These are phyloP conservation scores for Rosa chinensis DNA, from an alignment of 306 rosid genomes.

Conservation along the genomic window DNA sequence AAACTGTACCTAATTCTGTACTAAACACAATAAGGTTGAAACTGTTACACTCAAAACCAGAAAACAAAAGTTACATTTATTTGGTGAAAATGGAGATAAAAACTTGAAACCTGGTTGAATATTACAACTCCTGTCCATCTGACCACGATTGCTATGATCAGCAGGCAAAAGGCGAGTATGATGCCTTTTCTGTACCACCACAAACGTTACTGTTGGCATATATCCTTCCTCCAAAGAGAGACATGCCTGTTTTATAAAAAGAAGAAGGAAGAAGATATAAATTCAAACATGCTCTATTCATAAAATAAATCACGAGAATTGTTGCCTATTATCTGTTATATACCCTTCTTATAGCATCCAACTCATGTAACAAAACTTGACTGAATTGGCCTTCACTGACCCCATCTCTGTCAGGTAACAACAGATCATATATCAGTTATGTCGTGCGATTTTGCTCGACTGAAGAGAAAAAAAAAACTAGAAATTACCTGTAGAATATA, in stretches of 20 bases:
- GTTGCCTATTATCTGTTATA: background rate
- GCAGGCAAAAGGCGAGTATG: slow-evolving; percentile 66
- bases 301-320: too few relatives aligned
- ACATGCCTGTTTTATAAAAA: slow-evolving; percentile 48
- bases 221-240: slow-evolving; percentile 44
- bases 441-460: background rate
- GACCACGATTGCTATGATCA: slow-evolving; percentile 6
- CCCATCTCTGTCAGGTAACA: slow-evolving; percentile 61
- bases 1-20: too few relatives aligned
- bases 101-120: slow-evolving; percentile 59
- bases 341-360: slow-evolving; percentile 86
- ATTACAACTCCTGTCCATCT: slow-evolving; percentile 62
- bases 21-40: background rate
- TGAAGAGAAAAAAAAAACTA: background rate
- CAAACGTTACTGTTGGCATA: slow-evolving; percentile 56
- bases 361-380: slow-evolving; percentile 70
- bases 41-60: background rate
- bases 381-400: slow-evolving; percentile 79
- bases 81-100: background rate
- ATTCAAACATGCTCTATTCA: background rate
- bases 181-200: slow-evolving; percentile 77
- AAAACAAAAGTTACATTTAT: background rate
- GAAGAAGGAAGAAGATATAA: background rate
- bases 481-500: slow-evolving; percentile 69
- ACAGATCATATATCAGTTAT: background rate